Conservation (phyloP, 2,329 filamentous ascomycete genomes). For the Trichoderma pleuroti region DNA sequence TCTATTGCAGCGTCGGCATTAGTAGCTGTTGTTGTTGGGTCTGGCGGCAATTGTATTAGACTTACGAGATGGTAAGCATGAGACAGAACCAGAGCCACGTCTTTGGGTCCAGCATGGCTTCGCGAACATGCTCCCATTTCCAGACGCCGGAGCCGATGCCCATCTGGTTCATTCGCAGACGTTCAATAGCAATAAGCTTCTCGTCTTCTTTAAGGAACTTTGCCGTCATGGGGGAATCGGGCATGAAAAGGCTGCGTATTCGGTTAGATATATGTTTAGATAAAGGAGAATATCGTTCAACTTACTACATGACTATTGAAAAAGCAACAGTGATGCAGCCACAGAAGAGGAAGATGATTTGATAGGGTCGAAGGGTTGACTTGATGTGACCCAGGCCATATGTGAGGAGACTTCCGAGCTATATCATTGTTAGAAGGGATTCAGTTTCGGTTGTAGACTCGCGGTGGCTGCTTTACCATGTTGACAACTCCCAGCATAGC, state of each 20-base stretch:
- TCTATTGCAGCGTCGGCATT: slow-evolving; percentile 12
- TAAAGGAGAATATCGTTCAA: neutral
- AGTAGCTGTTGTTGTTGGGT: neutral
- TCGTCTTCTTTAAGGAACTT: slow-evolving; percentile 55
- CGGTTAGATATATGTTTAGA: slow-evolving; percentile 28
- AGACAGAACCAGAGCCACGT: slow-evolving; percentile 43
- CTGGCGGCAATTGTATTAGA: neutral
- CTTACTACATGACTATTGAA: slow-evolving; percentile 44
- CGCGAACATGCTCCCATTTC: slow-evolving; percentile 41
- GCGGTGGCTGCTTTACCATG: slow-evolving; percentile 24
- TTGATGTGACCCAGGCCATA: slow-evolving; percentile 33
- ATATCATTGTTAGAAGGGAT: neutral
- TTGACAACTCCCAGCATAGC: slow-evolving; percentile 33
- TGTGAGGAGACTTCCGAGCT: slow-evolving; percentile 31
- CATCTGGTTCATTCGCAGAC: slow-evolving; percentile 50
- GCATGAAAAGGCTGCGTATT: slow-evolving; percentile 46
- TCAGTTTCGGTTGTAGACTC: neutral
- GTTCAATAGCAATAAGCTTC: slow-evolving; percentile 56
- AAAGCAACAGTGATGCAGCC: slow-evolving; percentile 44
- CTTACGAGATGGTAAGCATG: slow-evolving; percentile 52
- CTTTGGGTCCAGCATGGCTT: slow-evolving; percentile 39
- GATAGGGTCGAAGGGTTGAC: slow-evolving; percentile 37
- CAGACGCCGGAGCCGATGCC: slow-evolving; percentile 39
- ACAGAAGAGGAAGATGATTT: slow-evolving; percentile 38
- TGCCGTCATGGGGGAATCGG: slow-evolving; percentile 59